Evolutionary conservation across 2,329 filamentous ascomycete species (phyloP).

Genomic region (Metarhizium robertsii): DNA sequence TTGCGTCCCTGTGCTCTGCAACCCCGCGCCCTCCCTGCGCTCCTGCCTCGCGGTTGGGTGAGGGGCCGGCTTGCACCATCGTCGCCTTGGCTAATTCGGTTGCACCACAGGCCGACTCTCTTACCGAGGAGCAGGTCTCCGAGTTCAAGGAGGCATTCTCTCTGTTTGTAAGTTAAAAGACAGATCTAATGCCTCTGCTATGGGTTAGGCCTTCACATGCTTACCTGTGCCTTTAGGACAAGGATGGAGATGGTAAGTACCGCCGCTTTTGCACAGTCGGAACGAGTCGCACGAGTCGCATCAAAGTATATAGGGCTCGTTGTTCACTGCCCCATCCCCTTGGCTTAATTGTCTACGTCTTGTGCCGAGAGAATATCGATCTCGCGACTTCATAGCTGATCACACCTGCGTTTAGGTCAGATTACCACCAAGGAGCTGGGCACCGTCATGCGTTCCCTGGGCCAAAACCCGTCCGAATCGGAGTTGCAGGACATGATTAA

Average conservation of each 20-base stretch:
- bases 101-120: conserved; percentile 72
- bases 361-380: not conserved
- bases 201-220: not conserved
- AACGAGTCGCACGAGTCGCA: not conserved
- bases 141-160: conserved; percentile 99
- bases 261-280: too few relatives aligned
- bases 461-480: conserved; percentile 83
- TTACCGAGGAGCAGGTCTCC: conserved; percentile 99
- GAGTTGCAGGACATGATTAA: conserved; percentile 93
- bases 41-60: conserved; percentile 14
- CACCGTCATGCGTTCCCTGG: conserved; percentile 83
- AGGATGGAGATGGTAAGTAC: conserved; percentile 80
- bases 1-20: not conserved
- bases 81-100: conserved; percentile 12
- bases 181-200: not conserved
- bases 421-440: conserved; percentile 88
- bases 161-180: conserved; percentile 73
- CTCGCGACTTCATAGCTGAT: not conserved
- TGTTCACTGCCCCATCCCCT: not conserved
- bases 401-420: conserved; percentile 49
- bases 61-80: not conserved
- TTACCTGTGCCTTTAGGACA: conserved; percentile 52
- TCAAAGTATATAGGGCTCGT: not conserved
- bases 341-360: not conserved
- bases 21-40: not conserved